phyloP scores from a whole-genome alignment of 371 early-diverging fungal genomes.

The Zopfochytrium polystomum region DNA sequence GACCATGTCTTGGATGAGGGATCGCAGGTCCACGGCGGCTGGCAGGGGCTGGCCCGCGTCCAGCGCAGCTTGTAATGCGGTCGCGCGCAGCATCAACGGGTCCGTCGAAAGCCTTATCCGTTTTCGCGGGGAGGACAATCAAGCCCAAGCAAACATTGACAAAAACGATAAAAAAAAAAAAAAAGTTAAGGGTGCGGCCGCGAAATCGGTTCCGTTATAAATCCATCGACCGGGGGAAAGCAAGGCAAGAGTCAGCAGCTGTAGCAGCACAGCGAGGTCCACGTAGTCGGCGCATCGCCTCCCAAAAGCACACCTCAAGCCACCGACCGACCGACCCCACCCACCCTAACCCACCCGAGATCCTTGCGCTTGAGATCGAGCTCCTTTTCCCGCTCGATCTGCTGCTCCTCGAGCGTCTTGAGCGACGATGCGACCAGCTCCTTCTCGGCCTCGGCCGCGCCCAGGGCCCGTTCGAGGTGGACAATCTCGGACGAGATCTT shows the following conservation, averaged over 20 bases:
- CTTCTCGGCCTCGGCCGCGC: constrained; percentile 32
- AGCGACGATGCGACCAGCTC: constrained; percentile 22
- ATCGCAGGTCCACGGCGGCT: neutral
- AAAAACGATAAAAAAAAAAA: too few species aligned
- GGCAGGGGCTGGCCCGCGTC: neutral
- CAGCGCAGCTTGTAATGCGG: constrained; percentile 9
- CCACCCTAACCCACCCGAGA: constrained; percentile 12
- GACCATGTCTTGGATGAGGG: constrained; percentile 16
- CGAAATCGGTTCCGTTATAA: too few species aligned
- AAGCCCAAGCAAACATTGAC: neutral
- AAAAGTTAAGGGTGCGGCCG: too few species aligned
- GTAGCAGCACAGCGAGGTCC: too few species aligned
- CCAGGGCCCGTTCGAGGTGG: too few species aligned
- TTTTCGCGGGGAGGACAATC: neutral
- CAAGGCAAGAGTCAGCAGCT: too few species aligned
- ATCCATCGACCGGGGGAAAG: too few species aligned
- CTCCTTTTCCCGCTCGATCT: constrained; percentile 20
- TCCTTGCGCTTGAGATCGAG: constrained; percentile 23
- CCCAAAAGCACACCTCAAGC: neutral
- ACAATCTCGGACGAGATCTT: too few species aligned
- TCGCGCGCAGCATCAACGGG: constrained; percentile 9
- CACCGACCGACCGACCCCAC: neutral
- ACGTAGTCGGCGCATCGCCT: neutral
- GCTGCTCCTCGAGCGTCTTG: constrained; percentile 12
- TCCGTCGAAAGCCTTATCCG: neutral